A percentile compares a stretch with the other conserved stretches of the same genome.
Evolutionary conservation across 2,329 filamentous ascomycete genomes (phyloP).

Genomic region (Aspergillus calidoustus): DNA sequence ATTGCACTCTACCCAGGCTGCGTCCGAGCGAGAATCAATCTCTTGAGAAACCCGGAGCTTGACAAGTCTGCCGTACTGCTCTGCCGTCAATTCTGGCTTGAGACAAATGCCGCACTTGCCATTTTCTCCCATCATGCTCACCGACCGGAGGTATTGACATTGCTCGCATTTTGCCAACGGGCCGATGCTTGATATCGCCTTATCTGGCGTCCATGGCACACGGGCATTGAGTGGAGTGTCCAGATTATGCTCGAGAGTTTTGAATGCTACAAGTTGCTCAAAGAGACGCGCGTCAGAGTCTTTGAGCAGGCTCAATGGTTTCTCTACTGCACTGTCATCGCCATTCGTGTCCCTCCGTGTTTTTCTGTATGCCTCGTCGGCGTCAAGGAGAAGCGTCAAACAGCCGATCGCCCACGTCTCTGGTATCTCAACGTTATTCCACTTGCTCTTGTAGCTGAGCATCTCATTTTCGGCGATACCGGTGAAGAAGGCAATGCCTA

Average conservation of each 20-base stretch:
- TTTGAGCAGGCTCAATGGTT: not conserved
- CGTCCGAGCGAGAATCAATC: conserved; percentile 4
- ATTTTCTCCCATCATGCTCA: conserved; percentile 53
- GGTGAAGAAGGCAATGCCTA: conserved; percentile 52
- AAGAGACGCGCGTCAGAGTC: conserved; percentile 40
- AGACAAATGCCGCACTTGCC: conserved; percentile 51
- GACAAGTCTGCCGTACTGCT: not conserved
- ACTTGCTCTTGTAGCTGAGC: conserved; percentile 46
- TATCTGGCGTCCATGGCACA: conserved; percentile 54
- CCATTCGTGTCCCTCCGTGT: conserved; percentile 7
- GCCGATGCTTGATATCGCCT: conserved; percentile 50
- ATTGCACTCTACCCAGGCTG: conserved; percentile 56
- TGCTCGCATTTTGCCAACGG: conserved; percentile 47
- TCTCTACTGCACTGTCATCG: not conserved
- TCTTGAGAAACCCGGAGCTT: not conserved
- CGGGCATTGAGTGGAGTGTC: conserved; percentile 49
- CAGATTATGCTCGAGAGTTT: conserved; percentile 52
- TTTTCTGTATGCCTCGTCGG: conserved; percentile 44
- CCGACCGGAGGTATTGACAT: conserved; percentile 54
- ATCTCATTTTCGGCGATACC: conserved; percentile 50
- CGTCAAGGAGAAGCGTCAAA: conserved; percentile 53
- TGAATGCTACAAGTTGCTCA: conserved; percentile 52
- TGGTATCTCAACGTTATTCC: conserved; percentile 54
- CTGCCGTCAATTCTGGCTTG: conserved; percentile 23
- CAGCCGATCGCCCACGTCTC: conserved; percentile 58